phyloP scores from a whole-genome alignment of 371 early-diverging fungal genomes.

The Mucor plumbeus region DNA sequence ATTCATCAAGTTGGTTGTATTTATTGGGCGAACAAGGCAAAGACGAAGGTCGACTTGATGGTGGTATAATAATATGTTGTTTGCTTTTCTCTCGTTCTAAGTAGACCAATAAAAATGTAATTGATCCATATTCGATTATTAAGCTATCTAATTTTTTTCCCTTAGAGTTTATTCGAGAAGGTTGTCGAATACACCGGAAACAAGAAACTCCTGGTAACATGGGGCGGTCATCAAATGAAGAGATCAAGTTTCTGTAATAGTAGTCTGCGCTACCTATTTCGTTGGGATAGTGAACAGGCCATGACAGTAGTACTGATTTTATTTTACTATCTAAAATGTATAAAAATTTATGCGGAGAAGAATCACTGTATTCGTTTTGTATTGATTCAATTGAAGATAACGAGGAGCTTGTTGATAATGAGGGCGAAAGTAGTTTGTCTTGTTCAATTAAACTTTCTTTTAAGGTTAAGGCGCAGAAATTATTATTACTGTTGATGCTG shows the following conservation, averaged over 20 bases:
- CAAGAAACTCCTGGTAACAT: conserved; percentile 32
- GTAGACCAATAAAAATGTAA: conserved; percentile 34
- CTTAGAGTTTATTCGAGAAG: conserved; percentile 12
- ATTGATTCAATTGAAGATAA: background rate
- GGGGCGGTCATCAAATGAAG: conserved; percentile 19
- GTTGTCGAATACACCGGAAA: conserved; percentile 32
- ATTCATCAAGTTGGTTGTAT: background rate
- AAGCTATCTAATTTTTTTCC: conserved; percentile 25
- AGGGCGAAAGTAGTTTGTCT: background rate
- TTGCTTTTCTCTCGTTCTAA: conserved; percentile 7
- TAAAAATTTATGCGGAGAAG: conserved; percentile 30
- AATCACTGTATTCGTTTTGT: conserved; percentile 10
- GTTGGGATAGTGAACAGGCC: conserved; percentile 36
- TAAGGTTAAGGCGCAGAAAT: conserved; percentile 4
- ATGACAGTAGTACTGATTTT: conserved; percentile 38
- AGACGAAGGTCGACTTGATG: background rate
- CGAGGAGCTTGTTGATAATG: background rate
- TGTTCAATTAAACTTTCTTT: conserved; percentile 6
- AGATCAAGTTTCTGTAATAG: conserved; percentile 2
- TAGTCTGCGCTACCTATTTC: conserved; percentile 17
- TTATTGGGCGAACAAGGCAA: background rate
- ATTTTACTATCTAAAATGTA: conserved; percentile 39
- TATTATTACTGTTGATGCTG: conserved; percentile 1
- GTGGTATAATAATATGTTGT: background rate
- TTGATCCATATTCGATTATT: conserved; percentile 43